Base-by-base conservation (phyloP, 345 rosid species). In the Ceriops decandra region DNA sequence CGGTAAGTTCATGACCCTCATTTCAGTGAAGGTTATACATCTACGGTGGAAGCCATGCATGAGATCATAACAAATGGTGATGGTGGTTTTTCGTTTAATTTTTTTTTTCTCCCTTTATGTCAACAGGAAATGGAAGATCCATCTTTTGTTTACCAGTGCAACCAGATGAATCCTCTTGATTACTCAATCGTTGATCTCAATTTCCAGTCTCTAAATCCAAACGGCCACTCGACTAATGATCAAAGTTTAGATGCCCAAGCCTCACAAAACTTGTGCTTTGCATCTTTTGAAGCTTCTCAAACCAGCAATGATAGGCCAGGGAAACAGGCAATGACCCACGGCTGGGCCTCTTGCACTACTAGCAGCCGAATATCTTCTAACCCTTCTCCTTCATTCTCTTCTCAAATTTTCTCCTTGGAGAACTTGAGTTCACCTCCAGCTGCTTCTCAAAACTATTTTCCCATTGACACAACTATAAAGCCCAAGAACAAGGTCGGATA, bases 321-420 rank as follows among this genome's bases (percentile, higher is more conserved):
- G 28, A 83, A 85, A 60, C 85, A 81, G 68, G 60, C 56, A 19
- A 81, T 73, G 75, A 75, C 79, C 52, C 47, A 57, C 16, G 80
- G 66, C 60, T 62, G 83, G 80, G 71, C 47, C 66, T 70, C 81
- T 68, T 60, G 80, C 68, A 72, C 71, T 53, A 72, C 71, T 53
- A 52, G 63, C 5, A 62, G 67, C 6, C 63, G 53, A 47, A 66
- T 47, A 28, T 28, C 78, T 59, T 74, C 74, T 2, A 66, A 66
- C 57, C 21, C 80, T 46, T 47, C 85, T 32, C 46, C 72, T 66
- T 79, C 85, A 22, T 62, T 77, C 6, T 74, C 77, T 27, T 74
- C 85, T 59, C 79, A 74, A 22, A 72, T 82, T n/a, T 81, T 84
- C 62, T 82, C 88, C 63, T 86, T 82, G 57, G 68, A 77, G 19